Evolutionary conservation across 1,284 basidiomycete genomes (phyloP).

Genomic region (Stereum hirsutum): DNA sequence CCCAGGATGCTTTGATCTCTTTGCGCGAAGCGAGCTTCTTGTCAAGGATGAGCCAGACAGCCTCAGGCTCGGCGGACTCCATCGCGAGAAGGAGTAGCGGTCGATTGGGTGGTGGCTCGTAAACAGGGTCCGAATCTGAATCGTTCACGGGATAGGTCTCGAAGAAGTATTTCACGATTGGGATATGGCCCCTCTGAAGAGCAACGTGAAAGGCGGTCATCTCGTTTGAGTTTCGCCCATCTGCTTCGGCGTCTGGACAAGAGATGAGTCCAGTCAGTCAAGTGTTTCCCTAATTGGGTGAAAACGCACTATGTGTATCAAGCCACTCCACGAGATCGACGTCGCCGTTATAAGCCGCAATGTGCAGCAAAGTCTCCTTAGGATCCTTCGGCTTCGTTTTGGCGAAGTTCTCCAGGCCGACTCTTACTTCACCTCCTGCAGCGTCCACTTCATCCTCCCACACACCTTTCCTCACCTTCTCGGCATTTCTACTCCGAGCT

Average conservation of each 20-base stretch:
- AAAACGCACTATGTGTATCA: constrained; percentile 49
- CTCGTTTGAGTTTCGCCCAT: constrained; percentile 50
- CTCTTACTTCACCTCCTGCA: constrained; percentile 54
- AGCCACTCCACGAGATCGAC: constrained; percentile 56
- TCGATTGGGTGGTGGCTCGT: constrained; percentile 27
- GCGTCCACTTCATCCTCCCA: constrained; percentile 66
- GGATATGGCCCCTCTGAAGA: constrained; percentile 38
- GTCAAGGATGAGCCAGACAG: constrained; percentile 53
- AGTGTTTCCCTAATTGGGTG: background rate
- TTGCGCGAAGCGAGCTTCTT: constrained; percentile 37
- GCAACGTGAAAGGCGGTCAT: constrained; percentile 61
- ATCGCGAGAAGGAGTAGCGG: constrained; percentile 47
- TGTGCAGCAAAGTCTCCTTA: constrained; percentile 61
- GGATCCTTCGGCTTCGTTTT: constrained; percentile 36
- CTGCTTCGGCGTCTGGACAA: constrained; percentile 57
- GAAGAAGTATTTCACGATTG: constrained; percentile 48
- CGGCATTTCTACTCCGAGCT: constrained; percentile 42
- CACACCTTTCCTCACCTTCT: constrained; percentile 48
- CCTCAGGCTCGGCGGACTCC: constrained; percentile 47
- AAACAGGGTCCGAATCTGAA: constrained; percentile 38
- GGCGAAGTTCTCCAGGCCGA: constrained; percentile 45
- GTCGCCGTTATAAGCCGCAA: constrained; percentile 46
- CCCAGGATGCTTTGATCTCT: constrained; percentile 42
- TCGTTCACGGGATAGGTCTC: constrained; percentile 44
- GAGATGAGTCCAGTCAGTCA: constrained; percentile 12